Evolutionary conservation across 495 filamentous ascomycete species (phyloP).

Genomic region (Neurospora africana): DNA sequence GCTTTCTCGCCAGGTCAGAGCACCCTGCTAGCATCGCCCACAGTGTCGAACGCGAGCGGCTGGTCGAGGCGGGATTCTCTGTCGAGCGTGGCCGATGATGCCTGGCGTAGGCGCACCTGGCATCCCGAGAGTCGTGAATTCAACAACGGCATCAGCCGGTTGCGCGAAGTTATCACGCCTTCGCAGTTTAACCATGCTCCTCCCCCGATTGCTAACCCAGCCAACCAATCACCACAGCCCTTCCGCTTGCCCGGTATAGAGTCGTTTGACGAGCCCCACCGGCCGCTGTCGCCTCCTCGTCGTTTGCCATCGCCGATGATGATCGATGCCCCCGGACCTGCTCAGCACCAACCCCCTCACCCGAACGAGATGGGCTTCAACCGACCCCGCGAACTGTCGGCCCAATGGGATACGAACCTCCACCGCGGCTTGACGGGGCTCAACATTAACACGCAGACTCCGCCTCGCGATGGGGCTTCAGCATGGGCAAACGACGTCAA

Average conservation of each 20-base stretch:
- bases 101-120: constrained; percentile 78
- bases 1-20: constrained; percentile 42
- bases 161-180: constrained; percentile 44
- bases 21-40: constrained; percentile 58
- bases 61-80: constrained; percentile 53
- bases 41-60: constrained; percentile 47
- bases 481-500: constrained; percentile 41
- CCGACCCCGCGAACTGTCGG: constrained; percentile 46
- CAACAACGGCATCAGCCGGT: constrained; percentile 28
- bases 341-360: constrained; percentile 30
- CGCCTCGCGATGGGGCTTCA: constrained; percentile 44
- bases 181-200: constrained; percentile 51
- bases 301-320: constrained; percentile 60
- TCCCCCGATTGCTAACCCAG: constrained; percentile 35
- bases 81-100: constrained; percentile 53
- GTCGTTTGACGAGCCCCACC: constrained; percentile 66
- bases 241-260: constrained; percentile 78
- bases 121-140: constrained; percentile 64
- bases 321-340: constrained; percentile 38
- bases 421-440: constrained; percentile 65
- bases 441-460: constrained; percentile 46
- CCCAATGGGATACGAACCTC: constrained; percentile 66
- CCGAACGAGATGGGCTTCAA: constrained; percentile 40
- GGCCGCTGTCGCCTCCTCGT: constrained; percentile 51
- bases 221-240: constrained; percentile 20